Percentiles rank a stretch among this genome's conserved stretches.
Evolutionary conservation across 2,329 filamentous ascomycete genomes (phyloP).

Genomic region (Pseudogymnoascus sp.): DNA sequence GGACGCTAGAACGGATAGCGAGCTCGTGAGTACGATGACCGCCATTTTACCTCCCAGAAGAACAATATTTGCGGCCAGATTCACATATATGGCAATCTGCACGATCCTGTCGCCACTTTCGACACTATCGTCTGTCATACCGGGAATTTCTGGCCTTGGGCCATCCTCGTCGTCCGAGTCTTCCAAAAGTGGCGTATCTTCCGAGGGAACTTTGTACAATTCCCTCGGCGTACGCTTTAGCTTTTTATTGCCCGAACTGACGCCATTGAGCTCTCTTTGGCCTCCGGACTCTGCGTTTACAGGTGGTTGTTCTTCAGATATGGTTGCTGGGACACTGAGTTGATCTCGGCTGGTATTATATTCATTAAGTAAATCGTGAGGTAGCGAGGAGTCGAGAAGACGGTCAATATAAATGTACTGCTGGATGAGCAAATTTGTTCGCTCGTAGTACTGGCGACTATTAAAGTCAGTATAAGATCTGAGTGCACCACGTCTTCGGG

Average conservation of each 20-base stretch:
- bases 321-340: constrained; percentile 62
- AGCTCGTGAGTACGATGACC: constrained; percentile 46
- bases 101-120: constrained; percentile 70
- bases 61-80: constrained; percentile 50
- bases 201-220: constrained; percentile 63
- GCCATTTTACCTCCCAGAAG: constrained; percentile 47
- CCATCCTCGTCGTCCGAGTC: constrained; percentile 38
- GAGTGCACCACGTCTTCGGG: not conserved
- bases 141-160: constrained; percentile 53
- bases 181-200: constrained; percentile 53
- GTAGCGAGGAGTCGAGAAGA: constrained; percentile 83
- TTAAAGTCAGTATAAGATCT: not conserved
- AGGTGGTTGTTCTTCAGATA: constrained; percentile 53
- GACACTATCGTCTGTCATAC: constrained; percentile 63
- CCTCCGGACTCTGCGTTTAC: constrained; percentile 18
- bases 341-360: constrained; percentile 50
- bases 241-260: constrained; percentile 33
- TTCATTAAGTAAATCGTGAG: constrained; percentile 83
- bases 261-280: constrained; percentile 11
- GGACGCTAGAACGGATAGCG: constrained; percentile 52
- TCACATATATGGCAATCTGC: constrained; percentile 73
- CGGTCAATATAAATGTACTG: constrained; percentile 92
- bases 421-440: constrained; percentile 79
- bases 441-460: constrained; percentile 76
- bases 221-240: constrained; percentile 76